Percentiles rank a stretch among this genome's conserved stretches.
Conservation (phyloP, 306 rosid genomes). For the Ceratonia siliqua region DNA sequence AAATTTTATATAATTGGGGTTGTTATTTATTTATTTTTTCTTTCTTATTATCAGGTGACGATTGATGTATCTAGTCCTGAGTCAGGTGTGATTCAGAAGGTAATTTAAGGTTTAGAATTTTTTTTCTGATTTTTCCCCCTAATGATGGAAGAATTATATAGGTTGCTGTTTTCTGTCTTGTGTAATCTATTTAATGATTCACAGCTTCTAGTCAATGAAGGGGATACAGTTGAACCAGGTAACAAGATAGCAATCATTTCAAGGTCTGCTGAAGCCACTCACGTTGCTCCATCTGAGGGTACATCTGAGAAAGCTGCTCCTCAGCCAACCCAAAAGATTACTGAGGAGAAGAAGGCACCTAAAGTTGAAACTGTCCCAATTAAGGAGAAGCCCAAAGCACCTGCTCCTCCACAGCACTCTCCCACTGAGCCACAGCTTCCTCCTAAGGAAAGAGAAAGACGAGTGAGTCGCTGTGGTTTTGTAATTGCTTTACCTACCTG, state of each 20-base stretch:
- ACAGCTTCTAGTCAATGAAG: constrained; percentile 82
- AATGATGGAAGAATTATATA: neutral
- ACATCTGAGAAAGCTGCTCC: constrained; percentile 51
- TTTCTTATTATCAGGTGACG: constrained; percentile 57
- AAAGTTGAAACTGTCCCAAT: constrained; percentile 49
- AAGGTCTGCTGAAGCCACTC: constrained; percentile 72
- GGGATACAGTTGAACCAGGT: constrained; percentile 87
- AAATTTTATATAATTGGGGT: neutral
- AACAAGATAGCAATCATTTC: constrained; percentile 82
- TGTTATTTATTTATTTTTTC: constrained; percentile 9
- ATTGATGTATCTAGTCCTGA: constrained; percentile 85
- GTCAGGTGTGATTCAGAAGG: constrained; percentile 76
- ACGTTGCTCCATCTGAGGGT: constrained; percentile 65
- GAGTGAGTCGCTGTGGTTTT: constrained; percentile 50
- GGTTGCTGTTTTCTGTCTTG: neutral
- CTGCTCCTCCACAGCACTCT: constrained; percentile 53
- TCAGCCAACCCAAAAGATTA: constrained; percentile 48
- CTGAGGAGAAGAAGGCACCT: constrained; percentile 55
- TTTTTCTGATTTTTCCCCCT: no score
- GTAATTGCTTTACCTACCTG: constrained; percentile 12
- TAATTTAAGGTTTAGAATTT: constrained; percentile 29
- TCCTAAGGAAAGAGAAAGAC: constrained; percentile 79
- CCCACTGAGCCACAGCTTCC: constrained; percentile 83
- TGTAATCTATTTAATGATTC: constrained; percentile 23
- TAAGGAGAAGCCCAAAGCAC: constrained; percentile 49